Base-by-base conservation (phyloP, 108 stramenopile genomes). In the Nitzschia sp. region DNA sequence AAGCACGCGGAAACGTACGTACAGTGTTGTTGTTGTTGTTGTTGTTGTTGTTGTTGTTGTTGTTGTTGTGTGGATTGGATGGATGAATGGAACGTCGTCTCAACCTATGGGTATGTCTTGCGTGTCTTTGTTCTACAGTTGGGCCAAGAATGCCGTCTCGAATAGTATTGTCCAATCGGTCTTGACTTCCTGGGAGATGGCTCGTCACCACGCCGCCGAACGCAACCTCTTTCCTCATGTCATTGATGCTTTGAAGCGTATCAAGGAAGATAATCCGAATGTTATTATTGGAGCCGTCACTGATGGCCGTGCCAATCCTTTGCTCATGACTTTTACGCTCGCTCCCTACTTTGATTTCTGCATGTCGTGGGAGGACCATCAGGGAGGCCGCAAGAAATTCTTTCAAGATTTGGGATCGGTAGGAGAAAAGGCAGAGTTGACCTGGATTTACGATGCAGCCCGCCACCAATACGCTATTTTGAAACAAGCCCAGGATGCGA, bases 231-330 rank as follows among this genome's bases (percentile, higher is more conserved):
- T 88, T 56, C 83, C 86, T 0, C 88, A 87, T 60, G 69, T 83
- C 20, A 75, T 90, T 14, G 73, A 86, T 21, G 64, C 83, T 0
- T 65, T 95, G 40, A 73, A 83, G 38, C 51, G 88, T 68, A 92
- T 92, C 60, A 87, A 86, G 60, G 65, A 87, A 53, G 78, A 85
- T 24, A 81, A 95, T 46, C 93, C 91, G 24, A 63, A 84, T 41
- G 89, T 90, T 0, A 81, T 92, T 25, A 89, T 95, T 61, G 93
- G 90, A 37, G 93, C 93, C 22, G 91, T 95, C 10, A 95, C 93
- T 0, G 90, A 95, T 77, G 93, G 93, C 12, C 80, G 79, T 52
- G 93, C 90, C 60, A 92, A 95, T 68, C 93, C 93, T 0, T 53
- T 80, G 64, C 60, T 90, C 42, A 95, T 95, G 90, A 88, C 89